Evolutionary conservation across 345 rosid species (phyloP), one percentile per base, ranked within the genome.

Genomic region (Sapria himalayana): DNA sequence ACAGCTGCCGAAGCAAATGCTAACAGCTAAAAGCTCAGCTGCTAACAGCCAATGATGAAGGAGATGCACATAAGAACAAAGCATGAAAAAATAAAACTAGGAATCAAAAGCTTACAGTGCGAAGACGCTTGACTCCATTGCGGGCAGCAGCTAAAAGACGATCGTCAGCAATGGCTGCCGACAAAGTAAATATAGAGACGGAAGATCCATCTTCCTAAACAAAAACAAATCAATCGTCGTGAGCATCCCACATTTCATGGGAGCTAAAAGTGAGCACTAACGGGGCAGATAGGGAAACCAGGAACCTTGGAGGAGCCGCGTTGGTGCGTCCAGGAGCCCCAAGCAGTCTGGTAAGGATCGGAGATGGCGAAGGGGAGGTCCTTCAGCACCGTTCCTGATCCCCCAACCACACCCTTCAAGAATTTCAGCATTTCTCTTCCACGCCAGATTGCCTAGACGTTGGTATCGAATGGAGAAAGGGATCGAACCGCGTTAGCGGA

Each of bases 61-160:
- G 21, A 3, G 4, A 3, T 1, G 7, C 4, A 16, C 15, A 10
- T 1, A 15, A 2, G 12, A 1, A 42, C 2, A 21, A 43, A 15
- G 14, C 4, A 25, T 9, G 4, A 7, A 3, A 10, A 17, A 2
- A 9, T 1, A 21, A 3, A 2, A 13, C 19, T 2, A 0, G 15
- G 14, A 15, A 11, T 1, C 3, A 5, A 19, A 22, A 51, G 39
- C 72, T 61, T 73, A 89, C 98, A 5, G 98, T 89, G 19, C 98
- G 98, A 29, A 89, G 95, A 37, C 98, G 94, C 68, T 82, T 89
- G 60, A 89, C 86, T 38, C 98, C 98, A 48, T 89, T 89, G 20
- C 95, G 70, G 22, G 84, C 98, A 19, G 98, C 98, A 27, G 84
- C 84, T 50, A 89, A 53, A 62, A 74, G 95, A 15, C 86, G 91